Base-by-base conservation (phyloP, 805 yeast genomes). In the Metschnikowia lochheadii region DNA sequence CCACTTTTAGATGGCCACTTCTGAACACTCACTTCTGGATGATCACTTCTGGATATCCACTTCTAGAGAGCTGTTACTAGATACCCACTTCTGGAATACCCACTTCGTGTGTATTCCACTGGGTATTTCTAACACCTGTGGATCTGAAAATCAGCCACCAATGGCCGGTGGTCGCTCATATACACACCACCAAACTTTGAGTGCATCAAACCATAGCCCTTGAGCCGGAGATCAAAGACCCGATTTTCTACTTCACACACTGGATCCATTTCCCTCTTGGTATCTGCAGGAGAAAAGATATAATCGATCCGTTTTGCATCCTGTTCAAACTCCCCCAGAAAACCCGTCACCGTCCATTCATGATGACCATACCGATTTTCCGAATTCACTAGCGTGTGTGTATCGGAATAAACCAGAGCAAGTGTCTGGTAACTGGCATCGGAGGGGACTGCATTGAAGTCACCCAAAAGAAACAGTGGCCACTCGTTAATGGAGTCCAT, bases 161-260 rank as follows among this genome's bases (percentile, higher is more conserved):
- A 46, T 3, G 73, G 73, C 29, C 73, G 58, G 53, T 68, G 73
- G 52, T 68, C 72, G 51, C 72, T 68, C 63, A 68, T 63, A 52
- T 68, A 68, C 0, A 49, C 49, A 5, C 69, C 69, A 36, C 63
- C 59, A 48, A 55, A 69, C 53, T 67, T 67, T 14, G 72, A 67
- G 49, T 68, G 72, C 26, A 68, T 54, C 51, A 68, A 46, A 18
- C 67, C 72, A 54, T 57, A 68, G 31, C 62, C 60, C n/a, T 49
- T 49, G 14, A 67, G 52, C 40, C 51, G 53, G 15, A 68, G 39
- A 6, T 51, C 51, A 11, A 56, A 52, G 43, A 54, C 53, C 36
- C 54, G 53, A 11, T 43, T 46, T 13, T 15, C 7, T 3, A 43
- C 48, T 6, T 43, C 56, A 43, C 71, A 65, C 13, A 23, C 48